Percentiles rank a stretch among this genome's conserved stretches.
phyloP scores from a whole-genome alignment of 331 rosid species.

The Arachis monticola region DNA sequence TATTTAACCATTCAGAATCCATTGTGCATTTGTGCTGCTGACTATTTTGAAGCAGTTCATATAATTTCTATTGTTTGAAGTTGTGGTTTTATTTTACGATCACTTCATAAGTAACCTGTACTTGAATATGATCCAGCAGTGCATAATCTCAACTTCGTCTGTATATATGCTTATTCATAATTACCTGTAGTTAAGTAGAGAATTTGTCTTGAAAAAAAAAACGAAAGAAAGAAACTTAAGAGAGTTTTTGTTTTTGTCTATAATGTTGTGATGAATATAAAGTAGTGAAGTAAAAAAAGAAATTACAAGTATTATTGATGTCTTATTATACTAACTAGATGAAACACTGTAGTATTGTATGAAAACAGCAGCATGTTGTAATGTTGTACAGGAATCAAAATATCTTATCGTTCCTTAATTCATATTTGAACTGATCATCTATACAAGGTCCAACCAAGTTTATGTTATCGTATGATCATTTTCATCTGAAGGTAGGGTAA shows the following conservation, averaged over 20 bases:
- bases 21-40: slow-evolving; percentile 3
- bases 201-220: too few species aligned
- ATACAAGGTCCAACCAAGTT: slow-evolving; percentile 20
- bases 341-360: slow-evolving; percentile 13
- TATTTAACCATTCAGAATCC: slow-evolving; percentile 19
- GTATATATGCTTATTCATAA: slow-evolving; percentile 1
- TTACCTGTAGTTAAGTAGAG: slow-evolving; percentile 6
- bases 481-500: slow-evolving; percentile 21
- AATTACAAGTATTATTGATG: background rate
- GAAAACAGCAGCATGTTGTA: background rate
- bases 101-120: slow-evolving; percentile 5
- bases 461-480: background rate
- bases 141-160: slow-evolving; percentile 24
- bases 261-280: slow-evolving; percentile 15
- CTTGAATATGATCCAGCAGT: slow-evolving; percentile 17
- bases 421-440: background rate
- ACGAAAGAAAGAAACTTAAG: too few species aligned
- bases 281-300: slow-evolving; percentile 18
- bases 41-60: slow-evolving; percentile 9
- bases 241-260: background rate
- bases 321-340: slow-evolving; percentile 8
- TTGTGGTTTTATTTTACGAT: background rate
- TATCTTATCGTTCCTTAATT: slow-evolving; percentile 6
- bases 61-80: background rate
- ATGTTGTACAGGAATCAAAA: slow-evolving; percentile 27